A percentile compares a stretch with the other conserved stretches of the same genome.
Conservation (phyloP, 441 rosid species). For the Pelargonium australe region DNA sequence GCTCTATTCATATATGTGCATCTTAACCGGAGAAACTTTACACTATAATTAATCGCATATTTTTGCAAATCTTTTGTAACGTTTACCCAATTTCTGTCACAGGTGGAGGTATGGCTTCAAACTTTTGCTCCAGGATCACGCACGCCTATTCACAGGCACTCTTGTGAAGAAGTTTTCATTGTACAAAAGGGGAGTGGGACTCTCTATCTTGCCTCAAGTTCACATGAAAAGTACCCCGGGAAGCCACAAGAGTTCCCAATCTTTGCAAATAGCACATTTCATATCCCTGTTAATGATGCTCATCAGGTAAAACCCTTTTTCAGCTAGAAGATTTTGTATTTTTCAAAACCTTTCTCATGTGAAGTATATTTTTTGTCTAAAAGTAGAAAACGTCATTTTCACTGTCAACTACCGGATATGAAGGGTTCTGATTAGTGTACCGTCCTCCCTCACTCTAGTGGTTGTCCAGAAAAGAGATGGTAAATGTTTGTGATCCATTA, state of each 20-base stretch:
- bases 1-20: too few relatives aligned
- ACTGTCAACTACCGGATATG: too few relatives aligned
- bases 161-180: conserved; percentile 82
- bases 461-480: too few relatives aligned
- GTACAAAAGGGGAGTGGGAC: conserved; percentile 78
- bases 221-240: conserved; percentile 69
- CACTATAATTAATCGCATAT: too few relatives aligned
- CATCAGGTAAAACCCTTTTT: conserved; percentile 59
- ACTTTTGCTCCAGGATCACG: conserved; percentile 77
- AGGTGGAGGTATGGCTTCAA: conserved; percentile 93
- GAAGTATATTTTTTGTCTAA: too few relatives aligned
- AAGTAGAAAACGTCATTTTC: too few relatives aligned
- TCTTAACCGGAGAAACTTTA: too few relatives aligned
- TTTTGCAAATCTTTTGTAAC: too few relatives aligned
- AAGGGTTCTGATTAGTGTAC: too few relatives aligned
- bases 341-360: too few relatives aligned
- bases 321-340: background rate
- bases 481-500: too few relatives aligned
- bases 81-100: conserved; percentile 8
- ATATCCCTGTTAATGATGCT: conserved; percentile 77
- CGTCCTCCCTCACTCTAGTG: too few relatives aligned
- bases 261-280: conserved; percentile 71
- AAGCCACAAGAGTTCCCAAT: conserved; percentile 54
- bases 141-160: conserved; percentile 89
- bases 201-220: conserved; percentile 55